phyloP scores from a whole-genome alignment of 1,284 basidiomycete genomes.

The Lentinus polychrous region DNA sequence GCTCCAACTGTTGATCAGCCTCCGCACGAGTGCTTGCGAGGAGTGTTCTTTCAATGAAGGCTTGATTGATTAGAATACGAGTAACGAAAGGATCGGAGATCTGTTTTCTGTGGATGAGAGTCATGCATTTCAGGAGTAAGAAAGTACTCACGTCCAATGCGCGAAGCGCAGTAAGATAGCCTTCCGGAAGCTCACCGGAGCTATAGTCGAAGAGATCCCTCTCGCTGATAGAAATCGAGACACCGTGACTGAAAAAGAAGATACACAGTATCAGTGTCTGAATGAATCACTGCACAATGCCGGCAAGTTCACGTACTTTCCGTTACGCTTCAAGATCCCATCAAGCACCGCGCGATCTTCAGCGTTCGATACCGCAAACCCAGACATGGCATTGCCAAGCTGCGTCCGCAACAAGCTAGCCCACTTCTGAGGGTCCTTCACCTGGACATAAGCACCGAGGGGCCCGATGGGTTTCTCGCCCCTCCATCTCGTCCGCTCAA shows the following conservation, averaged over 20 bases:
- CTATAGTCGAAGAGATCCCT: slow-evolving; percentile 77
- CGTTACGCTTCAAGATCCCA: slow-evolving; percentile 45
- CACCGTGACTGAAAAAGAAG: not conserved
- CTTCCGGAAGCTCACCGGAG: slow-evolving; percentile 52
- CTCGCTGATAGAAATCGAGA: slow-evolving; percentile 55
- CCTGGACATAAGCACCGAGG: slow-evolving; percentile 75
- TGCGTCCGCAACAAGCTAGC: slow-evolving; percentile 59
- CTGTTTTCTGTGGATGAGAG: slow-evolving; percentile 33
- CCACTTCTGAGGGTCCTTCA: slow-evolving; percentile 66
- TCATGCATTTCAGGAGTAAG: not conserved
- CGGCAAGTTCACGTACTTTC: slow-evolving; percentile 63
- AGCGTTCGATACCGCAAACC: slow-evolving; percentile 75
- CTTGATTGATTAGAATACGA: slow-evolving; percentile 76
- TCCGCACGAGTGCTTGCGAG: slow-evolving; percentile 57
- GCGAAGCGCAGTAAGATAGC: slow-evolving; percentile 72
- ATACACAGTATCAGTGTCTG: not conserved
- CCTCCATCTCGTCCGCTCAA: slow-evolving; percentile 54
- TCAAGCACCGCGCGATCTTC: slow-evolving; percentile 63
- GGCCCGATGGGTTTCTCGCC: slow-evolving; percentile 80
- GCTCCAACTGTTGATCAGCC: slow-evolving; percentile 48
- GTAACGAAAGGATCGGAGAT: slow-evolving; percentile 70
- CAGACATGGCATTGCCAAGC: slow-evolving; percentile 56
- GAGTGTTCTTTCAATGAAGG: slow-evolving; percentile 66
- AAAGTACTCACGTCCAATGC: slow-evolving; percentile 64
- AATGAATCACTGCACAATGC: slow-evolving; percentile 5